phyloP scores from a whole-genome alignment of 2,329 filamentous ascomycete species.

The Ophidiomyces ophidiicola region DNA sequence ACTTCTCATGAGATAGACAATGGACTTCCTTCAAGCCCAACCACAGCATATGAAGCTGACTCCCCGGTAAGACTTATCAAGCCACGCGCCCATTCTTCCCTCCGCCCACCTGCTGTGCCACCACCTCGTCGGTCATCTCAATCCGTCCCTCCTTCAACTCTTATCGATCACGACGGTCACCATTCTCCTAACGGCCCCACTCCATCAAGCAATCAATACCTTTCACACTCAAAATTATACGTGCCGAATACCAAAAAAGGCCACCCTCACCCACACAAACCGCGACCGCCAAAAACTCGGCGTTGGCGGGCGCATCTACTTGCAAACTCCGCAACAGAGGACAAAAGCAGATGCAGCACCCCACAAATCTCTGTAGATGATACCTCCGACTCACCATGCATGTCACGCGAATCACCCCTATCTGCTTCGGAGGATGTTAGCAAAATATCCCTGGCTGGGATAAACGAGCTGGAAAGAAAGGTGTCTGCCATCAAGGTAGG shows the following conservation, averaged over 20 bases:
- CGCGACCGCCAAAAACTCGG: conserved; percentile 32
- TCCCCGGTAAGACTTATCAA: conserved; percentile 2
- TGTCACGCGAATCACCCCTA: conserved; percentile 1
- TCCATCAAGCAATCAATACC: conserved; percentile 12
- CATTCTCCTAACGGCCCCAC: conserved; percentile 13
- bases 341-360: conserved; percentile 5
- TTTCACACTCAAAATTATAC: conserved; percentile 8
- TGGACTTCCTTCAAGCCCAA: background rate
- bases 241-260: conserved; percentile 15
- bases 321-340: conserved; percentile 3
- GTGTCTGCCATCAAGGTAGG: conserved; percentile 5
- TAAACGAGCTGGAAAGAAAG: conserved; percentile 5
- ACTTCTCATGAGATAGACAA: background rate
- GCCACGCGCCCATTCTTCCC: conserved; percentile 4
- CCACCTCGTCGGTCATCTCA: conserved; percentile 30
- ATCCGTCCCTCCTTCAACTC: conserved; percentile 17
- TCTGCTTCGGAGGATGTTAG: background rate
- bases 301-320: conserved; percentile 28
- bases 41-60: background rate
- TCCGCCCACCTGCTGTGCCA: conserved; percentile 30
- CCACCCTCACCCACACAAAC: conserved; percentile 20
- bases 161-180: conserved; percentile 12
- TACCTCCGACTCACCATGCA: background rate
- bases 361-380: conserved; percentile 5
- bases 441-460: background rate